These are phyloP conservation scores for Alternaria solani DNA, from an alignment of 2,329 filamentous ascomycete genomes.

Conservation along the genomic window DNA sequence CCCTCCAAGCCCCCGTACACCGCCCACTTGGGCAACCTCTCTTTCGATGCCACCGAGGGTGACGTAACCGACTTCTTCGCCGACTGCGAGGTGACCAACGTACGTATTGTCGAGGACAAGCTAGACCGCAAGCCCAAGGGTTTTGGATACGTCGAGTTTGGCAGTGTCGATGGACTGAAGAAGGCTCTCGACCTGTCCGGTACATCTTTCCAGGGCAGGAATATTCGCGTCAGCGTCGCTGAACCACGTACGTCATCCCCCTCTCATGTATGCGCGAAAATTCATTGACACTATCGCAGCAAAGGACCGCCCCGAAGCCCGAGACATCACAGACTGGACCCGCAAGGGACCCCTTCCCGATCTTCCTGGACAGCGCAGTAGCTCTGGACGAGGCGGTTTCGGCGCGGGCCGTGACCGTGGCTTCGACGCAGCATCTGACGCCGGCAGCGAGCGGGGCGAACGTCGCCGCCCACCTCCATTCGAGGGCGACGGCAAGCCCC, in stretches of 20 bases:
- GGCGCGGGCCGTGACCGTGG: conserved; percentile 55
- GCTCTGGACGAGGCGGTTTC: conserved; percentile 57
- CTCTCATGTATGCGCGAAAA: background rate
- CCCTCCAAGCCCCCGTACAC: conserved; percentile 94
- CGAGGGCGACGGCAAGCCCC: conserved; percentile 75
- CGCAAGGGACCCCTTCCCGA: conserved; percentile 89
- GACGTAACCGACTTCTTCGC: conserved; percentile 87
- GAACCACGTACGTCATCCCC: conserved; percentile 82
- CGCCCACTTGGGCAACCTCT: conserved; percentile 94
- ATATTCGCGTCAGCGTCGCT: conserved; percentile 92
- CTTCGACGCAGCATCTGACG: conserved; percentile 62
- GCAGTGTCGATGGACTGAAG: conserved; percentile 85
- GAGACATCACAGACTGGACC: conserved; percentile 89
- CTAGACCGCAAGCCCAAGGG: conserved; percentile 94
- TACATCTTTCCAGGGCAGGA: conserved; percentile 82
- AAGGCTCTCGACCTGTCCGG: conserved; percentile 86
- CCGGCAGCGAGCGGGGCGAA: conserved; percentile 69
- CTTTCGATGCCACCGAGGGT: conserved; percentile 87
- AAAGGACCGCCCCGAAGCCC: conserved; percentile 82
- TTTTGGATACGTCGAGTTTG: conserved; percentile 97
- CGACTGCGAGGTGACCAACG: conserved; percentile 84
- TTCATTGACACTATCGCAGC: conserved; percentile 62
- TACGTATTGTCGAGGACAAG: conserved; percentile 97
- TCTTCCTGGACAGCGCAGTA: conserved; percentile 66
- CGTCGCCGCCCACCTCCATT: conserved; percentile 70